Base-by-base conservation (phyloP, 2,329 filamentous ascomycete genomes). In the Falciphora oryzae region DNA sequence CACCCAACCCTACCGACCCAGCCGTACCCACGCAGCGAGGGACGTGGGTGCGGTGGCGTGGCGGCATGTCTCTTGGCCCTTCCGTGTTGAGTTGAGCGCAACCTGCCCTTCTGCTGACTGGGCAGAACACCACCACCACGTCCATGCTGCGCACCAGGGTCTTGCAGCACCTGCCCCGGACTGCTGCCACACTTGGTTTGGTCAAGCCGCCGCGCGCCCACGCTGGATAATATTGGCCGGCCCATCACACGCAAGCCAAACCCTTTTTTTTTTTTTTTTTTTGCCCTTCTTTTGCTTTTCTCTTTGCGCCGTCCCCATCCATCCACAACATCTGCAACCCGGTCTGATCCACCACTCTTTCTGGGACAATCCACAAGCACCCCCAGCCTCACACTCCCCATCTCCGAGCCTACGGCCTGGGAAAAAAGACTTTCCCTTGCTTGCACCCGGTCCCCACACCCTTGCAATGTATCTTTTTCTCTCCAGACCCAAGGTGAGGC, bases 311-410 rank as follows among this genome's bases (percentile, higher is more conserved):
- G 38, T 10, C 38, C 18, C 38, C 38, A 50, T 50, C 38, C 38
- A 50, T 50, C 38, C 38, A 50, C 61, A 63, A 65, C 57, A 62
- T 60, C 58, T 59, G 63, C 66, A 68, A 67, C 67, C 68, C 65
- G 64, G 67, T 66, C 67, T 65, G 65, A 61, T 65, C 68, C 68
- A 69, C 67, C 53, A 57, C 58, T 35, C 57, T 65, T 53, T 59
- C 61, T 67, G 61, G 65, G 61, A 59, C 63, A 66, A 53, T 28
- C 61, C 18, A 35, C 53, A 31, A 32, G n/a, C 53, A 65, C 63
- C 66, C 65, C 66, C 63, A 69, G 65, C 66, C 67, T 68, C 68
- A 66, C 62, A 63, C 61, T 62, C 65, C 66, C 70, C 69, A 67
- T 68, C 65, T 66, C 66, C 66, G 69, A 65, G 67, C 69, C 68